phyloP scores from a whole-genome alignment of 345 rosid species.

The Populus deltoides region DNA sequence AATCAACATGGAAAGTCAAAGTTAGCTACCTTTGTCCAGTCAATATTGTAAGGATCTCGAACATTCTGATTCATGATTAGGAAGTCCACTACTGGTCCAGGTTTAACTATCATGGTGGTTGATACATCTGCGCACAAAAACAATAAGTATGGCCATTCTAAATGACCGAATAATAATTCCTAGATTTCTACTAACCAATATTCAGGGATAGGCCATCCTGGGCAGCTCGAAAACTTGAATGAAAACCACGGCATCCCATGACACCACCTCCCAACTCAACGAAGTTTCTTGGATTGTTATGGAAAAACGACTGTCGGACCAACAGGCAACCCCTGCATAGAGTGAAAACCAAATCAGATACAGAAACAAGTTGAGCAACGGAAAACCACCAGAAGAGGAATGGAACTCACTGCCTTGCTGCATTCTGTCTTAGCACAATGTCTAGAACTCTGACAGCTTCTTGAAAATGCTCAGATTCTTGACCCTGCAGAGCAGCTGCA shows the following conservation, averaged over 20 bases:
- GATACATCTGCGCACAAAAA: constrained; percentile 23
- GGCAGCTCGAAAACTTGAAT: constrained; percentile 30
- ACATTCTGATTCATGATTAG: constrained; percentile 26
- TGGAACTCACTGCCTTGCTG: constrained; percentile 17
- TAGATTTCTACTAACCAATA: constrained; percentile 14
- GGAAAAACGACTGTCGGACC: constrained; percentile 32
- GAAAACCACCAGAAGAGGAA: background rate
- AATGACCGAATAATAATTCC: background rate
- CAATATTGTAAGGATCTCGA: constrained; percentile 9
- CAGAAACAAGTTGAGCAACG: background rate
- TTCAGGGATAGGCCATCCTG: constrained; percentile 28
- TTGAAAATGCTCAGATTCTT: constrained; percentile 17
- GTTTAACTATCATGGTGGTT: constrained; percentile 31
- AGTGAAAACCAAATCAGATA: background rate
- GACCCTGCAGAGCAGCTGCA: constrained; percentile 21
- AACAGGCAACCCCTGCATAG: constrained; percentile 32
- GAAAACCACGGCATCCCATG: constrained; percentile 25
- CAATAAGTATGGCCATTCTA: background rate
- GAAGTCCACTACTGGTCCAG: constrained; percentile 32
- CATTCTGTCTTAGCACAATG: constrained; percentile 22
- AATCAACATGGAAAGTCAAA: background rate
- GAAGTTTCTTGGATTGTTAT: constrained; percentile 22
- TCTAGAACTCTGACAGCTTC: constrained; percentile 32
- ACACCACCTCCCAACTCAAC: constrained; percentile 24
- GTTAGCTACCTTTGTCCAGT: constrained; percentile 24